Evolutionary conservation across 106 monocot species (phyloP), one percentile per base, ranked within the genome.

Genomic region (Agapanthus africanus): DNA sequence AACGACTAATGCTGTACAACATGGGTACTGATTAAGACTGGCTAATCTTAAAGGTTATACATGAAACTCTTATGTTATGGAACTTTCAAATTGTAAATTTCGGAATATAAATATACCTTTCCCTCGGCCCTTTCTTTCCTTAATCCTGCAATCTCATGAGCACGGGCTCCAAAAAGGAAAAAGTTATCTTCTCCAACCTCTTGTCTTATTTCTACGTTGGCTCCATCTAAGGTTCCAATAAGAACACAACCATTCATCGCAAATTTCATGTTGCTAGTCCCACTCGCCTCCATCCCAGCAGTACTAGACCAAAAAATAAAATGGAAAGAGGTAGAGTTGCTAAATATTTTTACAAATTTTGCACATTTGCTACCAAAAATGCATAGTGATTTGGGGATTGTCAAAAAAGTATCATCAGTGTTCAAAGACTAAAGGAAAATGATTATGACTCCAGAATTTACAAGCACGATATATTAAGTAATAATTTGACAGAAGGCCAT

Each of bases 261-360:
- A 78, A 99, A 99, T 78, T 99, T 99, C 99, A 99, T 99, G 63
- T 99, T 99, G 76, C 99, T 99, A 23, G 99, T 99, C 65, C 99
- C 93, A 71, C 99, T 97, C 34, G 97, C 97, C 67, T 97, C 97
- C 97, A 97, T 97, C 34, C 97, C 97, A 74, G 99, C 99, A 68
- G 99, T 99, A 73, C 97, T 97, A 75, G 8, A 36, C 27, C 18
- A 63, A 6, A 22, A 61, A 39, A 38, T 39, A 50, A 27, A 25
- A 51, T 33, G 3, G 22, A n/a, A 47, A 60, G 25, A n/a, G 16
- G n/a, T n/a, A 26, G 23, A 36, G 0, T n/a, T 19, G 8, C 38
- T 37, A 11, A 66, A 35, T 21, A 49, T 47, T 32, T 44, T 14
- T n/a, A 32, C 25, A 67, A 40, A 40, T 23, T n/a, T n/a, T n/a